Percentiles rank a stretch among this genome's conserved stretches.
phyloP scores from a whole-genome alignment of 108 stramenopile genomes.

The Epipyxis sp. region DNA sequence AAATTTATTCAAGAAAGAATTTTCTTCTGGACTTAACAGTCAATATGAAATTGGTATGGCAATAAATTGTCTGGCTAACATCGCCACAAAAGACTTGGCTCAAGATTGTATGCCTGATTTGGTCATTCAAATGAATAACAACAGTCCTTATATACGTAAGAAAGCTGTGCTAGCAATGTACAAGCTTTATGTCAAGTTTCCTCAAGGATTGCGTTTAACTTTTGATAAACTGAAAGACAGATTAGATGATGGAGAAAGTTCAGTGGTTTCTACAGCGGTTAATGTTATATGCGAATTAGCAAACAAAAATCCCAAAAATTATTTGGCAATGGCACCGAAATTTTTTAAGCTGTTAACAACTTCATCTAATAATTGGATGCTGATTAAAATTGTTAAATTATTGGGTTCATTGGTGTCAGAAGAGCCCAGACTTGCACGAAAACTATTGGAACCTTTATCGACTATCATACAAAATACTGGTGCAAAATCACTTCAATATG shows the following conservation, averaged over 20 bases:
- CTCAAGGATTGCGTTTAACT: constrained; percentile 93
- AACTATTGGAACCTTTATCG: constrained; percentile 92
- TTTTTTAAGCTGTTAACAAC: constrained; percentile 91
- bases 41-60: constrained; percentile 92
- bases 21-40: constrained; percentile 62
- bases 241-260: constrained; percentile 78
- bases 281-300: constrained; percentile 96
- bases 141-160: constrained; percentile 90
- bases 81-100: constrained; percentile 90
- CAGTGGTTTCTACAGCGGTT: constrained; percentile 92
- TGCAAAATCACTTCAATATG: constrained; percentile 92
- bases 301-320: constrained; percentile 94
- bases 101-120: constrained; percentile 83
- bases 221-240: constrained; percentile 85
- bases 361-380: constrained; percentile 98
- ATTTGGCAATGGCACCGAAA: constrained; percentile 89
- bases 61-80: constrained; percentile 92
- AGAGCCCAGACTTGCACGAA: constrained; percentile 94
- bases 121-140: constrained; percentile 71
- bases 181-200: constrained; percentile 93
- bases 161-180: constrained; percentile 92
- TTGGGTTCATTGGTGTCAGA: constrained; percentile 87
- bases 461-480: constrained; percentile 83
- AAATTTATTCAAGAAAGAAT: constrained; percentile 91
- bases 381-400: constrained; percentile 98